Evolutionary conservation across 257 asterid genomes (phyloP).

Genomic region (Scutellaria barbata): DNA sequence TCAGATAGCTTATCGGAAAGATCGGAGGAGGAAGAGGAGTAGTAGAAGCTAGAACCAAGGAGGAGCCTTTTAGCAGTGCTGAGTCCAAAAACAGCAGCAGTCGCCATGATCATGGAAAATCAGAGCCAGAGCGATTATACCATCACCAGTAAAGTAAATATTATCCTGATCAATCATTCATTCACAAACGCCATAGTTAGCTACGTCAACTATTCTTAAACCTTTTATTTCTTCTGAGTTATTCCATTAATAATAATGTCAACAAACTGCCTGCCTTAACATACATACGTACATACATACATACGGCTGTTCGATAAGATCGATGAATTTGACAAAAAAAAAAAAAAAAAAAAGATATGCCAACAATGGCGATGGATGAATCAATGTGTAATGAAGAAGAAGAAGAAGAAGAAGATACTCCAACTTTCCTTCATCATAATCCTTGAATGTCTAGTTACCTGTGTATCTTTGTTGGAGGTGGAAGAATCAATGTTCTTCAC

Average conservation of each 20-base stretch:
- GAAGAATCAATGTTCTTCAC: too few species aligned
- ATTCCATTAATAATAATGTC: too few species aligned
- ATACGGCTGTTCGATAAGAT: constrained; percentile 29
- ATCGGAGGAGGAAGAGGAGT: constrained; percentile 50
- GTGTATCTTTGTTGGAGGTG: too few species aligned
- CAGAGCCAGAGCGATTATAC: constrained; percentile 21
- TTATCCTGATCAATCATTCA: neutral
- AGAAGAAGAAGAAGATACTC: too few species aligned
- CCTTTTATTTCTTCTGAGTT: too few species aligned
- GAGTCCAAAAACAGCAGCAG: constrained; percentile 76
- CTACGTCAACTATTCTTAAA: too few species aligned
- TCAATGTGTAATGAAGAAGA: neutral
- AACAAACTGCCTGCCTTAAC: too few species aligned
- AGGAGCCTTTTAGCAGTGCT: constrained; percentile 75
- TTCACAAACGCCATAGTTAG: too few species aligned
- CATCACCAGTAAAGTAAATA: too few species aligned
- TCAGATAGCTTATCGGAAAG: constrained; percentile 57
- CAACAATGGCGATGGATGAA: neutral
- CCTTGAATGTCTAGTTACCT: neutral
- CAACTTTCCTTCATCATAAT: too few species aligned
- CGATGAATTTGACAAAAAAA: constrained; percentile 29
- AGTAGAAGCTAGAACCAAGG: constrained; percentile 53
- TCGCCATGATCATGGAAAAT: constrained; percentile 59
- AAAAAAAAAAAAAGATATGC: neutral
- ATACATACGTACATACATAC: too few species aligned